Evolutionary conservation across 2,329 filamentous ascomycete species (phyloP).

Genomic region (Aureobasidium pullulans): DNA sequence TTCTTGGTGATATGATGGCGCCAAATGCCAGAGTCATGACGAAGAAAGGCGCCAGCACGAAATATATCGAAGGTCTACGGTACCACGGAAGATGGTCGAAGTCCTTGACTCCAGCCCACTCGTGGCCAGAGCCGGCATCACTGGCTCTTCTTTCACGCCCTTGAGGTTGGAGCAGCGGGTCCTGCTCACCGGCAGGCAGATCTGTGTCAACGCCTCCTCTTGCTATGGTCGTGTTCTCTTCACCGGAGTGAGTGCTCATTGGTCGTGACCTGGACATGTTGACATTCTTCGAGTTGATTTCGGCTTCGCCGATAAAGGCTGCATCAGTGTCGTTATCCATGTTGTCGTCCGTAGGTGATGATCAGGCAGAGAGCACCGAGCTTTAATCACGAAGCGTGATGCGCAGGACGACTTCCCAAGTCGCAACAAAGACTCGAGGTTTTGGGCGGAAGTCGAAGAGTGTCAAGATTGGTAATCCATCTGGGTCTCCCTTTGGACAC

Average conservation of each 20-base stretch:
- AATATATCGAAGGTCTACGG: constrained; percentile 63
- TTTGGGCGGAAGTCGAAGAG: background rate
- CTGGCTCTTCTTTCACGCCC: constrained; percentile 15
- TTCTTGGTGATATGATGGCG: constrained; percentile 73
- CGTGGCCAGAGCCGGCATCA: constrained; percentile 19
- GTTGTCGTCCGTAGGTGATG: background rate
- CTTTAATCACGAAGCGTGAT: background rate
- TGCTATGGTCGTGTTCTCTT: constrained; percentile 15
- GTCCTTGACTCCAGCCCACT: constrained; percentile 34
- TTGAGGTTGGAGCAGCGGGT: constrained; percentile 19
- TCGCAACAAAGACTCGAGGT: background rate
- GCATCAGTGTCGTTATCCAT: constrained; percentile 23
- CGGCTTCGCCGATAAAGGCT: constrained; percentile 28
- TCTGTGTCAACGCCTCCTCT: constrained; percentile 16
- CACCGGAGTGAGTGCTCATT: background rate
- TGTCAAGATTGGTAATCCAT: constrained; percentile 10
- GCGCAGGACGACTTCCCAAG: background rate
- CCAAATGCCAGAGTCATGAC: constrained; percentile 82
- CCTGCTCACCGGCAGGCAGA: constrained; percentile 14
- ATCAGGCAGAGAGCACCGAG: background rate
- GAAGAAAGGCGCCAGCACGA: constrained; percentile 73
- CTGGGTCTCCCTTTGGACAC: background rate
- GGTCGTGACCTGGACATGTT: background rate
- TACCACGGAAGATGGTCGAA: constrained; percentile 57
- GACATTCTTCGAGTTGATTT: constrained; percentile 20